These are phyloP conservation scores for Fusarium papillatum DNA, from an alignment of 2,329 filamentous ascomycete species.

Conservation along the genomic window DNA sequence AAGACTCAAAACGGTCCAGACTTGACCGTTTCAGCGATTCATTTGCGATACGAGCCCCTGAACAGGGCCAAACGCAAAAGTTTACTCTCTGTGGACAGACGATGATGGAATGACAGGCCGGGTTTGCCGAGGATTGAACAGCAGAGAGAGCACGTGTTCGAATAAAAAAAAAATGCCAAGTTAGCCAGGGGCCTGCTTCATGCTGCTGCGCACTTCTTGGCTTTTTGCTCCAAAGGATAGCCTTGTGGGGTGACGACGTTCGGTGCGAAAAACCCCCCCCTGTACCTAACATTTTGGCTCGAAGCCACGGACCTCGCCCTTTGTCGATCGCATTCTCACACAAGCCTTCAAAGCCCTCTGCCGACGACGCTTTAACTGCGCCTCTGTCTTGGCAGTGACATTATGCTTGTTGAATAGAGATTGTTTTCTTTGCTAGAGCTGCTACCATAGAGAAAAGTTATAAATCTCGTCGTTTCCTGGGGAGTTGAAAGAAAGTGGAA, in stretches of 20 bases:
- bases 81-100: not conserved
- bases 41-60: not conserved
- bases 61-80: not conserved
- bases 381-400: constrained; percentile 29
- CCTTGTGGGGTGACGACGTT: not conserved
- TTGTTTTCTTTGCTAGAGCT: not conserved
- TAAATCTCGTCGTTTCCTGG: constrained; percentile 1
- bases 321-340: not conserved
- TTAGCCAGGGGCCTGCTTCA: not conserved
- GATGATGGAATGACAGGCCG: not conserved
- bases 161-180: not conserved
- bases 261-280: not conserved
- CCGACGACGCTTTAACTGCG: not conserved
- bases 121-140: not conserved
- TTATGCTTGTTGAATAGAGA: not conserved
- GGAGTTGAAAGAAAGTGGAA: not conserved
- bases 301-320: not conserved
- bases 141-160: not conserved
- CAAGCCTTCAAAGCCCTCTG: not conserved
- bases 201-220: not conserved
- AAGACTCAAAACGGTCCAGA: not conserved
- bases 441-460: not conserved
- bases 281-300: not conserved
- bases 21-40: not conserved
- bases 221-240: not conserved